phyloP scores from a whole-genome alignment of 129 eudicot species.

The Erigeron canadensis region DNA sequence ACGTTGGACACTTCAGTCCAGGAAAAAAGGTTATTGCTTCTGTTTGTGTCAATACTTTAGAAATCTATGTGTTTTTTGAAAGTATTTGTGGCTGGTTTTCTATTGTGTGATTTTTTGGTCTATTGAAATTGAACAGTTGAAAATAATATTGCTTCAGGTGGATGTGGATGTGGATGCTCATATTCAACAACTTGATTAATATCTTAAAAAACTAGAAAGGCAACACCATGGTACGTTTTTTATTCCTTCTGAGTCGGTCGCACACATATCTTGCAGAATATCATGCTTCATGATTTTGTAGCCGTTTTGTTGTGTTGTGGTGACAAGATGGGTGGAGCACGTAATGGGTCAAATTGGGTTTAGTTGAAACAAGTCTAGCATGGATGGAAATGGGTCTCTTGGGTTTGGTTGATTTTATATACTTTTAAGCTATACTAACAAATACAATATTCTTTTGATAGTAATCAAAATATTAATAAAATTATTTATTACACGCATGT shows the following conservation, averaged over 20 bases:
- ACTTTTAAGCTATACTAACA: too few relatives aligned
- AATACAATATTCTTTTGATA: too few relatives aligned
- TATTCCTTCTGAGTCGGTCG: conserved; percentile 4
- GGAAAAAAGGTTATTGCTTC: conserved; percentile 69
- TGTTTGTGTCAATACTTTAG: not conserved
- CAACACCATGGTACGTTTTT: conserved; percentile 65
- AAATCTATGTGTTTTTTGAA: not conserved
- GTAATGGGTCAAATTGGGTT: not conserved
- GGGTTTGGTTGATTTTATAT: too few relatives aligned
- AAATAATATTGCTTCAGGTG: conserved; percentile 43
- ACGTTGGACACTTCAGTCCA: conserved; percentile 73
- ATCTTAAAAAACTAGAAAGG: conserved; percentile 71
- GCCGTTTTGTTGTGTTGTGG: not conserved
- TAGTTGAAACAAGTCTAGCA: too few relatives aligned
- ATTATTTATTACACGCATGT: too few relatives aligned
- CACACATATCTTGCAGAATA: too few relatives aligned
- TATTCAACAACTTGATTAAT: conserved; percentile 92
- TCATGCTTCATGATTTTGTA: not conserved
- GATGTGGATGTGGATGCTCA: too few relatives aligned
- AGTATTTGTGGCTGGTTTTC: not conserved
- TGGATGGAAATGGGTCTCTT: too few relatives aligned
- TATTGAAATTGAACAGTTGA: conserved; percentile 5
- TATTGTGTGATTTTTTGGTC: conserved; percentile 7
- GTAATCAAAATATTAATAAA: too few relatives aligned
- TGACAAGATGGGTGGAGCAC: conserved; percentile 4